phyloP scores from a whole-genome alignment of 2,329 filamentous ascomycete genomes.

The Fusarium chlamydosporum region DNA sequence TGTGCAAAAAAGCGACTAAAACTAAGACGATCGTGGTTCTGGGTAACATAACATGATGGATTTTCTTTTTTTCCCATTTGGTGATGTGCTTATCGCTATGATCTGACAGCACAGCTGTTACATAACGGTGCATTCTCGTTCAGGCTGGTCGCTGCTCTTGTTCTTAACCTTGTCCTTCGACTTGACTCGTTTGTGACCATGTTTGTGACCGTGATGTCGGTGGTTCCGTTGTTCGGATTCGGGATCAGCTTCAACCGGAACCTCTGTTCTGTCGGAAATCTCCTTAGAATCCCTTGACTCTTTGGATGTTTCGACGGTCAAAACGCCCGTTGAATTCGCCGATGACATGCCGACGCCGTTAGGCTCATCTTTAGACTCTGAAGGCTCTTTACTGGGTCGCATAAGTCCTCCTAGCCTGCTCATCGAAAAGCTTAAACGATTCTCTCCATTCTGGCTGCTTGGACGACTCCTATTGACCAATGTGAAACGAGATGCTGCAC shows the following conservation, averaged over 20 bases:
- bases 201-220: constrained; percentile 51
- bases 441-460: constrained; percentile 70
- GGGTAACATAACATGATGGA: constrained; percentile 3
- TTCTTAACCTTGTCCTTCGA: constrained; percentile 58
- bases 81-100: constrained; percentile 1
- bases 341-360: constrained; percentile 48
- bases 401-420: constrained; percentile 67
- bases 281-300: constrained; percentile 39
- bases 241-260: constrained; percentile 45
- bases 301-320: constrained; percentile 46
- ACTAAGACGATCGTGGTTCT: constrained; percentile 9
- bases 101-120: constrained; percentile 45
- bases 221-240: constrained; percentile 43
- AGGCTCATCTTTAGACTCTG: constrained; percentile 47
- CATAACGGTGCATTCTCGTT: constrained; percentile 66
- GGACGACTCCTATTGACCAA: constrained; percentile 67
- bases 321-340: constrained; percentile 47
- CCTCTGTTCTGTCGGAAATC: constrained; percentile 41
- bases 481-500: constrained; percentile 70
- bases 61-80: neutral
- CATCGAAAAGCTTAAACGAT: constrained; percentile 70
- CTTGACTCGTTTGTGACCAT: constrained; percentile 56
- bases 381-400: constrained; percentile 65
- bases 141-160: constrained; percentile 57
- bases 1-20: constrained; percentile 36